Percentiles rank a stretch among this genome's conserved stretches.
These are phyloP conservation scores for Filobasidium wieringae DNA, from an alignment of 768 basidiomycete species.

Conservation along the genomic window DNA sequence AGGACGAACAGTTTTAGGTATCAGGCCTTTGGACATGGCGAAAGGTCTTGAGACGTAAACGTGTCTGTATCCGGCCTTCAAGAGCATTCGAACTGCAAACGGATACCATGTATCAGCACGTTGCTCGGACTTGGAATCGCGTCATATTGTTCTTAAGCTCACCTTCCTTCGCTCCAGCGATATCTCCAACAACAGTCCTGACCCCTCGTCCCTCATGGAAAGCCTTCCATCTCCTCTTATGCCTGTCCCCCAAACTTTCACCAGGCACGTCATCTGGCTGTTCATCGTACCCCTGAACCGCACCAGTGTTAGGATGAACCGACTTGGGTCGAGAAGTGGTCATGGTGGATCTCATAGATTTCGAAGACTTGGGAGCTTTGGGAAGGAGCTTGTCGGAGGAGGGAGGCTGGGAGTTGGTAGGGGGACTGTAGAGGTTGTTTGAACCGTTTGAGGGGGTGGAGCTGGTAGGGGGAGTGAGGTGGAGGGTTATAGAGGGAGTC, in stretches of 20 bases:
- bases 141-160: conserved; percentile 24
- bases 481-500: conserved; percentile 36
- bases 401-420: not conserved
- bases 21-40: conserved; percentile 73
- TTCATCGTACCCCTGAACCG: conserved; percentile 22
- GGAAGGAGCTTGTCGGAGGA: conserved; percentile 44
- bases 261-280: conserved; percentile 19
- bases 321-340: conserved; percentile 1
- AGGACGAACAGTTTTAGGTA: conserved; percentile 54
- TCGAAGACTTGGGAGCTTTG: conserved; percentile 11
- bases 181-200: conserved; percentile 75
- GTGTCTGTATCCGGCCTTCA: conserved; percentile 80
- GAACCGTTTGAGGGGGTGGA: conserved; percentile 7
- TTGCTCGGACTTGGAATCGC: too few relatives aligned
- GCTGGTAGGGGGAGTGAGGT: conserved; percentile 20
- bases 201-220: conserved; percentile 90
- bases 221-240: conserved; percentile 65
- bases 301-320: conserved; percentile 2
- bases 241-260: conserved; percentile 33
- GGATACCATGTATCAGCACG: too few relatives aligned
- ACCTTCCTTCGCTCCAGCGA: conserved; percentile 85
- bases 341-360: conserved; percentile 20
- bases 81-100: conserved; percentile 69
- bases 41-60: conserved; percentile 95
- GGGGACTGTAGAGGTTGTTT: not conserved